Percentiles rank a stretch among this genome's conserved stretches.
phyloP scores from a whole-genome alignment of 345 rosid genomes.

The Gossypium rotundifolium region DNA sequence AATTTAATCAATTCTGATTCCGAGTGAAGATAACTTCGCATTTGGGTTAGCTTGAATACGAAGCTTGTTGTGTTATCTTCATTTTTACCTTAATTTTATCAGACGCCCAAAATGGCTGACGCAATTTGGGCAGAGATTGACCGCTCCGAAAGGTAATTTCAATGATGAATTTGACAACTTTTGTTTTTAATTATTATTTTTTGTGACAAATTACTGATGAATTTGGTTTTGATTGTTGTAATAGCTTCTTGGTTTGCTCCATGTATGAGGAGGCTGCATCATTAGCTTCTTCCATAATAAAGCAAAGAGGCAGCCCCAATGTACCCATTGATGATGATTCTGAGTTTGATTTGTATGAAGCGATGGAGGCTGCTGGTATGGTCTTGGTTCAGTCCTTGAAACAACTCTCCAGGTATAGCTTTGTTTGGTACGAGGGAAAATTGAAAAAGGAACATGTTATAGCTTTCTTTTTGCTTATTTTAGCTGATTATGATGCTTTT shows the following conservation, averaged over 20 bases:
- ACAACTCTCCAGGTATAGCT: neutral
- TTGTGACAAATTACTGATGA: neutral
- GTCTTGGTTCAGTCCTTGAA: conserved; percentile 10
- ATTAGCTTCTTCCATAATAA: conserved; percentile 47
- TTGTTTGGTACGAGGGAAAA: neutral
- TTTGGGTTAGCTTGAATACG: neutral
- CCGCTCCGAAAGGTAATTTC: conserved; percentile 4
- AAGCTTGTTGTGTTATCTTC: neutral
- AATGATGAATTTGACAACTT: neutral
- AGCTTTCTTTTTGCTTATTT: neutral
- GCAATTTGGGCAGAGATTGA: conserved; percentile 7
- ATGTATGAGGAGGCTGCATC: conserved; percentile 72
- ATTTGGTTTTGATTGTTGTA: conserved; percentile 6
- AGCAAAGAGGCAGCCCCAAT: conserved; percentile 18
- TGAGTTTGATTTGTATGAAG: neutral
- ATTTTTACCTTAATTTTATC: neutral
- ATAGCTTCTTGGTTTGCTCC: conserved; percentile 72
- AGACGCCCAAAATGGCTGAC: neutral
- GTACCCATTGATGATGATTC: neutral
- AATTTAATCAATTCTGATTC: neutral
- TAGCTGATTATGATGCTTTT: neutral
- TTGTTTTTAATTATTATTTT: neutral
- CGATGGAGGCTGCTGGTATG: conserved; percentile 6
- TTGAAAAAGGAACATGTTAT: neutral
- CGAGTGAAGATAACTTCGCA: neutral